Evolutionary conservation across 352 stramenopile genomes (phyloP).

Genomic region (Peronospora farinosa): DNA sequence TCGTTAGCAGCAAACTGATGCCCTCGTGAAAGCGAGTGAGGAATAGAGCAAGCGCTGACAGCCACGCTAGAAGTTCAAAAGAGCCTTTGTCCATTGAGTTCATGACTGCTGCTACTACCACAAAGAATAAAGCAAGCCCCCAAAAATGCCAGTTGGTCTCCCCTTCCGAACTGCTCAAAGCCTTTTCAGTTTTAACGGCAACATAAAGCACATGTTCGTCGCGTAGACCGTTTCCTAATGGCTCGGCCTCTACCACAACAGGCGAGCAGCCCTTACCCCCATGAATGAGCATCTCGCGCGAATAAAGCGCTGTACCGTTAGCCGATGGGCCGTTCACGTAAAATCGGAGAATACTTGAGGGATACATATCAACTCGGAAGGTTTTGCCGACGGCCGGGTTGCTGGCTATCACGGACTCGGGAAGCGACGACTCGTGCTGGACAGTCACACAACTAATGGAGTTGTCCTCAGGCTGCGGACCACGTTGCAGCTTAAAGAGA

Average conservation of each 20-base stretch:
- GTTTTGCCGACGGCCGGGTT: conserved; percentile 42
- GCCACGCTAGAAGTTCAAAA: conserved; percentile 47
- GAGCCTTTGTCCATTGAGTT: conserved; percentile 36
- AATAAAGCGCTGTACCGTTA: conserved; percentile 52
- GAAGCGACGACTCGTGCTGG: conserved; percentile 62
- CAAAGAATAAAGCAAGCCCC: conserved; percentile 38
- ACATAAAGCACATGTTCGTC: conserved; percentile 43
- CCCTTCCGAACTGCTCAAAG: conserved; percentile 16
- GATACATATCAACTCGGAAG: conserved; percentile 65
- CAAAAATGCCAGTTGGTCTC: conserved; percentile 39
- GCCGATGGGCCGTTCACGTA: conserved; percentile 62
- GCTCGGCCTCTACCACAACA: conserved; percentile 40
- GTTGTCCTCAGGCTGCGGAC: conserved; percentile 57
- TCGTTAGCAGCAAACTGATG: conserved; percentile 48
- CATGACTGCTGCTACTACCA: conserved; percentile 36
- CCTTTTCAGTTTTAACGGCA: conserved; percentile 29
- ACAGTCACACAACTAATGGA: conserved; percentile 66
- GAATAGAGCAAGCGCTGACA: conserved; percentile 45
- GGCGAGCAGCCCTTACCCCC: conserved; percentile 18
- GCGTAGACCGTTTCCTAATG: conserved; percentile 29
- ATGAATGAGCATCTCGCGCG: conserved; percentile 45
- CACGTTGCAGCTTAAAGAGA: conserved; percentile 61
- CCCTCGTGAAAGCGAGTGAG: conserved; percentile 48
- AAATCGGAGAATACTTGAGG: conserved; percentile 58
- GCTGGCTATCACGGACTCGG: conserved; percentile 46